These are phyloP conservation scores for Neurospora pannonica DNA, from an alignment of 495 filamentous ascomycete species.

Conservation along the genomic window DNA sequence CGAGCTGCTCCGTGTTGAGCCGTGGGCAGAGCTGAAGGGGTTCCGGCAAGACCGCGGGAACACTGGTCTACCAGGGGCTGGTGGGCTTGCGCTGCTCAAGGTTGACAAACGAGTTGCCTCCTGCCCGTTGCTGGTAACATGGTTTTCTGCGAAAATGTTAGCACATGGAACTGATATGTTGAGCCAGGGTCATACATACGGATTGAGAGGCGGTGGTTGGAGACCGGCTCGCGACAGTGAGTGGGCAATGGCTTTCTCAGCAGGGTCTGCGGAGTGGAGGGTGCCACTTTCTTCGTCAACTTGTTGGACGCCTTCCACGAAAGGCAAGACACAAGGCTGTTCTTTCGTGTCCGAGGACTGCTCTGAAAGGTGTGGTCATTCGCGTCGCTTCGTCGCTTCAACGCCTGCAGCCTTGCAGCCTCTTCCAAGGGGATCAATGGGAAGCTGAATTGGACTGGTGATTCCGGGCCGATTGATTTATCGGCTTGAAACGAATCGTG, in stretches of 20 bases:
- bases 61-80: neutral
- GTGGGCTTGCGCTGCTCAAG: slow-evolving; percentile 2
- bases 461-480: neutral
- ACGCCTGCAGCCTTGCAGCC: slow-evolving; percentile 14
- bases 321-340: slow-evolving; percentile 11
- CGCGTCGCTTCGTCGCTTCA: slow-evolving; percentile 8
- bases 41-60: slow-evolving; percentile 9
- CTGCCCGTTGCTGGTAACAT: neutral
- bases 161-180: neutral
- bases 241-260: slow-evolving; percentile 9
- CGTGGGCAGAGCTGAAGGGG: slow-evolving; percentile 7
- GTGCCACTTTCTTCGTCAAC: slow-evolving; percentile 10
- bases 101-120: neutral
- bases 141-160: neutral
- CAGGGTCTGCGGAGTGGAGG: slow-evolving; percentile 6
- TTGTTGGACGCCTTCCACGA: neutral
- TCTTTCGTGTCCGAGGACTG: slow-evolving; percentile 8
- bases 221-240: slow-evolving; percentile 3
- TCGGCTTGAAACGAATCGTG: neutral
- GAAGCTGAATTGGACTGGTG: slow-evolving; percentile 15
- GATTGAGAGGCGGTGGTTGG: neutral
- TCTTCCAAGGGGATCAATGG: slow-evolving; percentile 18
- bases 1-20: slow-evolving; percentile 2
- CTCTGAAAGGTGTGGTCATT: slow-evolving; percentile 13
- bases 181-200: neutral